Base-by-base conservation (phyloP, 106 monocot genomes). In the Narthecium ossifragum region DNA sequence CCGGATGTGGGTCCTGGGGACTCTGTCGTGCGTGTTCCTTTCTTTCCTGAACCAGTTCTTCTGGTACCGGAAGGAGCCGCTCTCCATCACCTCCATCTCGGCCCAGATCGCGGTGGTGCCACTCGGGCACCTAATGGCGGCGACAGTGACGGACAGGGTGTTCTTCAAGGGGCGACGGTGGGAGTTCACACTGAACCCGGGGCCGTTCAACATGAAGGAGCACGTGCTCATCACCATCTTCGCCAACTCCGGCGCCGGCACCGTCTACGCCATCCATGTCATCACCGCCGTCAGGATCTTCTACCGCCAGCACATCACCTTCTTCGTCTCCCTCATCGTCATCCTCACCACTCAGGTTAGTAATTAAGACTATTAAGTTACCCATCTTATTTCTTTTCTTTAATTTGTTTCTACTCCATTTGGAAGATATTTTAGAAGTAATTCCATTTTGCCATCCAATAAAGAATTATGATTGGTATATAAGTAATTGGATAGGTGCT, bases 21-120 rank as follows among this genome's bases (percentile, higher is more conserved):
- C 60, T 14, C 27, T 21, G 11, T 77, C 77, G 5, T 82, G 82
- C 56, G 56, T 37, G 22, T 23, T 82, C 32, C 69, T 82, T 26
- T 73, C 77, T 2, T 82, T 77, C 64, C 64, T 73, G 12, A 82
- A 82, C 73, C 72, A 72, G 63, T 82, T 90, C 75, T 90, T 90
- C 76, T 81, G 74, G 60, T 90, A 78, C 78, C 50, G 85, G 2
- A 79, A 70, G 47, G 72, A 90, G 55, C 90, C 85, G 15, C 72
- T 90, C 12, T 18, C 66, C 23, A 79, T 90, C 58, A 63, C 78
- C 24, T 77, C 85, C 31, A 68, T 85, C 39, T 82, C 78, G 8
- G 85, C 81, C 26, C 90, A 85, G 71, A 82, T 90, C 45, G 68
- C 75, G 6, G 75, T 81, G 14, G 78, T 90, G 26, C 85, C 90